Base-by-base conservation (phyloP, 371 early-diverging fungal genomes). In the Rhizopus sp. region DNA sequence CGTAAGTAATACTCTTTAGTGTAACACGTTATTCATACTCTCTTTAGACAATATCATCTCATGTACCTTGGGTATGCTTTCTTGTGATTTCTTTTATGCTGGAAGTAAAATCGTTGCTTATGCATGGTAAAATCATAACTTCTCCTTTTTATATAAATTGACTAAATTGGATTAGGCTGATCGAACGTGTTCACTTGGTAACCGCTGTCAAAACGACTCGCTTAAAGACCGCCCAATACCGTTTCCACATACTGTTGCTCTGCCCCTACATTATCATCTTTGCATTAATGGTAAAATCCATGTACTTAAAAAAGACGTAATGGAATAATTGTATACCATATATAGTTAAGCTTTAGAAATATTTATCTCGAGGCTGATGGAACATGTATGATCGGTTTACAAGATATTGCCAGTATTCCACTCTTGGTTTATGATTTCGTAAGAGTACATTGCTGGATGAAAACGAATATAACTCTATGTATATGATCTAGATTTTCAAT, bases 71-170 rank as follows among this genome's bases (percentile, higher is more conserved):
- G 75, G 68, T 15, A 79, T 79, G 65, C 62, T 74, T 38, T 62
- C 76, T 16, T 79, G 80, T 57, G 77, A 76, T 50, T 55, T 76
- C 1, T 79, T 75, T 55, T 79, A 79, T 57, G 80, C 80, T 50
- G 80, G 74, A 13, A 79, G 74, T 63, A 79, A 79, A 44, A 69
- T 79, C 37, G 61, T 69, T 31, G 69, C 72, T 17, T 79, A 78
- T 55, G 75, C 75, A 16, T 78, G 78, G 77, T 62, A 46, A 16
- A 15, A 15, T n/a, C 23, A 23, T 23, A 23, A 23, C 23, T 23
- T 23, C 23, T 23, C 23, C 23, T 23, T 23, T 23, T 23, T 23
- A 23, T 37, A 13, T 6, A 37, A 37, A 37, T 10, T 37, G 13
- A 37, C 6, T 10, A 37, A 37, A 10, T 10, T 37, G 10, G 38